A percentile compares a stretch with the other conserved stretches of the same genome.
phyloP scores from a whole-genome alignment of 805 yeast genomes.

The Groenewaldozyma salmanticensis region DNA sequence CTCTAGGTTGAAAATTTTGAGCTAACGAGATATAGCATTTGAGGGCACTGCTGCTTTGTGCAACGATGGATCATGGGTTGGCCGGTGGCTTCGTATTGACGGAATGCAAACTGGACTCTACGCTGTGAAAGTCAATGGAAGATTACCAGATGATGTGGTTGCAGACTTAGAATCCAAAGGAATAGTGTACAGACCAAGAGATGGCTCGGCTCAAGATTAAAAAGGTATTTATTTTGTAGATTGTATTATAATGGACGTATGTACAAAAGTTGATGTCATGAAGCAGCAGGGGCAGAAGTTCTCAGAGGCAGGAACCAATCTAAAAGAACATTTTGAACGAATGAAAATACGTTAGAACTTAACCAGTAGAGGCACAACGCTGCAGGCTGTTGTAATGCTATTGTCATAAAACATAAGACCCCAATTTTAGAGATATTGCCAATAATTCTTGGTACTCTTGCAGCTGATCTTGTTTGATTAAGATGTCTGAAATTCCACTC shows the following conservation, averaged over 20 bases:
- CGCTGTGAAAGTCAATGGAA: constrained; percentile 89
- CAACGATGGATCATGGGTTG: constrained; percentile 81
- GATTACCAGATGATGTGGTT: constrained; percentile 77
- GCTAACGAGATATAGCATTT: constrained; percentile 37
- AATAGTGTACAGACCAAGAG: constrained; percentile 87
- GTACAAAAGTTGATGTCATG: too few species aligned
- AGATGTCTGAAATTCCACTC: constrained; percentile 69
- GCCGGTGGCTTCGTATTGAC: constrained; percentile 88
- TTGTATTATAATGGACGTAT: too few species aligned
- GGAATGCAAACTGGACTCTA: constrained; percentile 78
- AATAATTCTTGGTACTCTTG: constrained; percentile 28
- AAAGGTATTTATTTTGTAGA: neutral
- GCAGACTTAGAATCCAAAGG: constrained; percentile 63
- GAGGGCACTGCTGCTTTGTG: constrained; percentile 92
- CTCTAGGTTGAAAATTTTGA: neutral
- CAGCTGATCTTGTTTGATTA: constrained; percentile 22
- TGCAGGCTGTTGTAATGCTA: constrained; percentile 78
- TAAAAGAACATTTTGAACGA: constrained; percentile 62
- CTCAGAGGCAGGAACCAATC: constrained; percentile 54
- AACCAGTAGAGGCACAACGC: constrained; percentile 85
- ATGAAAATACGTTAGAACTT: constrained; percentile 69
- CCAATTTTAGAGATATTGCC: constrained; percentile 66
- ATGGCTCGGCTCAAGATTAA: constrained; percentile 50
- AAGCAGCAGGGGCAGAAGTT: too few species aligned
- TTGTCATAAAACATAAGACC: constrained; percentile 70